Conservation (phyloP, 1,284 basidiomycete species). For the Rhodotorula glutinis region DNA sequence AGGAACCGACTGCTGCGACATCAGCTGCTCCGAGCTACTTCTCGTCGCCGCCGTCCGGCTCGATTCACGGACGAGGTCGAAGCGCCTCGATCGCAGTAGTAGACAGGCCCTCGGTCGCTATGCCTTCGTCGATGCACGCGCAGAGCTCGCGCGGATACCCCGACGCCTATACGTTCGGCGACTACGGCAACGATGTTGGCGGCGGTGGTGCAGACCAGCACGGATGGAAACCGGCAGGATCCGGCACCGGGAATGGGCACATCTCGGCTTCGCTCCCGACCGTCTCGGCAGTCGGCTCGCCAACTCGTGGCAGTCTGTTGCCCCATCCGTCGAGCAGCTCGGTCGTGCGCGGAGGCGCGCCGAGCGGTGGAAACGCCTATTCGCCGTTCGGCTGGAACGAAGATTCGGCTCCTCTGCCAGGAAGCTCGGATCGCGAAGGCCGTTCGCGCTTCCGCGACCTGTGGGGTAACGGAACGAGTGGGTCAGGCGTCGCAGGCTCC, state of each 20-base stretch:
- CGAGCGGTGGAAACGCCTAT: background rate
- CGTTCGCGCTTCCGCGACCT: conserved; percentile 19
- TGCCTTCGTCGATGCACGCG: background rate
- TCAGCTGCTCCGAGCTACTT: conserved; percentile 27
- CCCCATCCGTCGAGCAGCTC: background rate
- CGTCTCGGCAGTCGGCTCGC: conserved; percentile 22
- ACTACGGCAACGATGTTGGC: background rate
- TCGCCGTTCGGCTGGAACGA: conserved; percentile 29
- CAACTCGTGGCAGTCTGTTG: background rate
- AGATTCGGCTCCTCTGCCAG: background rate
- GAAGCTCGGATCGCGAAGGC: conserved; percentile 26
- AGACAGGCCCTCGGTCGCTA: conserved; percentile 3
- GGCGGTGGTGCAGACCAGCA: conserved; percentile 21
- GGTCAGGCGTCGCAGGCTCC: background rate
- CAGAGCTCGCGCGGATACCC: background rate
- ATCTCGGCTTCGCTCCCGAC: conserved; percentile 34
- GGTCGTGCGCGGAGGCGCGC: background rate
- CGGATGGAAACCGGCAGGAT: conserved; percentile 27
- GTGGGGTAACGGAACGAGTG: conserved; percentile 1
- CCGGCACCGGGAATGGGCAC: background rate
- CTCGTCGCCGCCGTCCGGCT: conserved; percentile 14
- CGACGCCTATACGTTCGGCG: background rate
- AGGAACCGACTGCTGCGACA: background rate
- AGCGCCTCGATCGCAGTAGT: conserved; percentile 21
- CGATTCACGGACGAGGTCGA: conserved; percentile 14